These are phyloP conservation scores for Claviceps arundinis DNA, from an alignment of 2,329 filamentous ascomycete genomes.

Conservation along the genomic window DNA sequence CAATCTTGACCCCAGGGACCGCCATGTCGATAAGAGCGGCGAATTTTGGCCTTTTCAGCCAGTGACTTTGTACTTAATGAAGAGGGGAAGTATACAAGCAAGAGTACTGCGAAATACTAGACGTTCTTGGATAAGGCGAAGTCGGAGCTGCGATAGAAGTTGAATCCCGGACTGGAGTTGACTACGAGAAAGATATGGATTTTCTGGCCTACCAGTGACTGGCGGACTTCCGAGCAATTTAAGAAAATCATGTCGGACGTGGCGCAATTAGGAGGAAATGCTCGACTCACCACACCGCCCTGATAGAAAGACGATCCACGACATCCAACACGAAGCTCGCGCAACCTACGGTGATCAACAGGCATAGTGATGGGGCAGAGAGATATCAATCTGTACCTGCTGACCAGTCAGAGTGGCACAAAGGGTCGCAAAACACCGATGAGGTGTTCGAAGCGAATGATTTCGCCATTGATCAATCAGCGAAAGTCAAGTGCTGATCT, in stretches of 20 bases:
- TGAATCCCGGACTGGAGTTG: background rate
- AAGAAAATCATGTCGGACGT: background rate
- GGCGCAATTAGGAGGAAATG: background rate
- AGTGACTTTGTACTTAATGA: background rate
- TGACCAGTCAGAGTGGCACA: conserved; percentile 5
- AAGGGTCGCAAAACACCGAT: conserved; percentile 2
- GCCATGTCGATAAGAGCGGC: conserved; percentile 14
- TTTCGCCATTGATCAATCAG: conserved; percentile 10
- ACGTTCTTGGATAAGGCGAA: background rate
- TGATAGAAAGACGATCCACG: background rate
- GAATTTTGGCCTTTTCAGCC: background rate
- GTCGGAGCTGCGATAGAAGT: background rate
- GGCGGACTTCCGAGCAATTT: background rate
- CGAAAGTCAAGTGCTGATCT: conserved; percentile 2
- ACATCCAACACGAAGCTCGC: background rate
- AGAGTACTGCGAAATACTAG: background rate
- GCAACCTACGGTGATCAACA: background rate
- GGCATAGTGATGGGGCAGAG: background rate
- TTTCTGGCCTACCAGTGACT: background rate
- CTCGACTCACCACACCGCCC: conserved; percentile 1
- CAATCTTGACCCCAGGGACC: conserved; percentile 12
- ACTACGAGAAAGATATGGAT: background rate
- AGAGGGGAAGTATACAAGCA: background rate
- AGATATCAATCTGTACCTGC: background rate
- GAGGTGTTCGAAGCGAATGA: conserved; percentile 6